Percentiles rank a stretch among this genome's conserved stretches.
These are phyloP conservation scores for Cercospora janseana DNA, from an alignment of 2,329 filamentous ascomycete genomes.

Conservation along the genomic window DNA sequence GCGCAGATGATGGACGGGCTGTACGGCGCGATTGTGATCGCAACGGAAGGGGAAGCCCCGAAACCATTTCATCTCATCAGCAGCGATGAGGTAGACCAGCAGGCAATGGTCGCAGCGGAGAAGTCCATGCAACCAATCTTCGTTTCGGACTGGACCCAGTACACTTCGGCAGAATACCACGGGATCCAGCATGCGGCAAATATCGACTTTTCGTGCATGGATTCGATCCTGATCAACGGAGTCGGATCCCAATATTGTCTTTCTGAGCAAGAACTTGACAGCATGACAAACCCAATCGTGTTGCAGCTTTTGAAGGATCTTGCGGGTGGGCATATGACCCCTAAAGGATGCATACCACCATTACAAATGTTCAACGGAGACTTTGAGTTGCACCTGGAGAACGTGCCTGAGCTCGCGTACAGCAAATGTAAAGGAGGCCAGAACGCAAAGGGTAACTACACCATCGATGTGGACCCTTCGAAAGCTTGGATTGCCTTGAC, in stretches of 20 bases:
- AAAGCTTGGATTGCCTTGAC: conserved; percentile 14
- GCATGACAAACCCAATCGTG: conserved; percentile 38
- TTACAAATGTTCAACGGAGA: conserved; percentile 39
- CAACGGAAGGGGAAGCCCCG: conserved; percentile 36
- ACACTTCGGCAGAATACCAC: conserved; percentile 52
- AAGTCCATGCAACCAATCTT: conserved; percentile 49
- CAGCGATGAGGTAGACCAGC: conserved; percentile 40
- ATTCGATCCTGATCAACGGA: conserved; percentile 62
- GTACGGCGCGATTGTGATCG: conserved; percentile 56
- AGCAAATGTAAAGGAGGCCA: conserved; percentile 49
- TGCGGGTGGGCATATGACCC: conserved; percentile 31
- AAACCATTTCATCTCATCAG: conserved; percentile 55
- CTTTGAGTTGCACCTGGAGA: conserved; percentile 36
- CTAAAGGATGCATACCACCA: conserved; percentile 40
- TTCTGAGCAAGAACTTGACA: conserved; percentile 45
- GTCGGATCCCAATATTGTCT: conserved; percentile 50
- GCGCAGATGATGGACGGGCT: conserved; percentile 60
- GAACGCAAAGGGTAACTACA: conserved; percentile 46
- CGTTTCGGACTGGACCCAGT: conserved; percentile 57
- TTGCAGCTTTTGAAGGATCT: conserved; percentile 30
- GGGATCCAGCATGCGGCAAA: conserved; percentile 47
- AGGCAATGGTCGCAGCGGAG: conserved; percentile 53
- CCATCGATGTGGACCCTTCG: conserved; percentile 36
- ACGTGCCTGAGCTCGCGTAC: conserved; percentile 32
- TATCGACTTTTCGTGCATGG: conserved; percentile 57